phyloP scores from a whole-genome alignment of 1,139 yeast genomes.

The Sugiyamaella castrensis region DNA sequence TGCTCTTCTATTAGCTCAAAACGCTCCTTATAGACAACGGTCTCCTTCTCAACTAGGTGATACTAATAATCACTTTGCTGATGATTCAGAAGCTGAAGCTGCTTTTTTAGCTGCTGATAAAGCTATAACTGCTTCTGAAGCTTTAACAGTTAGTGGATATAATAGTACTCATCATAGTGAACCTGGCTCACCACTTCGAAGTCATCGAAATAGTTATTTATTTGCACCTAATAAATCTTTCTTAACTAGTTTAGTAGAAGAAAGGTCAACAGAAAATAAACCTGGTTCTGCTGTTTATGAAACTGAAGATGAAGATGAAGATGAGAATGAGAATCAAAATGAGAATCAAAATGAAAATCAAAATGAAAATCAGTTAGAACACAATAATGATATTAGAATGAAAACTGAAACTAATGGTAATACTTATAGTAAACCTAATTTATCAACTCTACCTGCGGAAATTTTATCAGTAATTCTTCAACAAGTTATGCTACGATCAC shows the following conservation, averaged over 20 bases:
- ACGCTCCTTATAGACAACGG: background rate
- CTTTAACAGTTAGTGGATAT: slow-evolving; percentile 12
- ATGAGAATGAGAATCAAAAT: too few species aligned
- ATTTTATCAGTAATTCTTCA: slow-evolving; percentile 34
- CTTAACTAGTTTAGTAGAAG: slow-evolving; percentile 12
- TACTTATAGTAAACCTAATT: slow-evolving; percentile 9
- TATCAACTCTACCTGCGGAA: slow-evolving; percentile 35
- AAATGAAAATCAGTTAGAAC: too few species aligned
- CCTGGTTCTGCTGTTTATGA: slow-evolving; percentile 4
- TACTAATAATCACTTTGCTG: background rate
- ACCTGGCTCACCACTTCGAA: slow-evolving; percentile 14
- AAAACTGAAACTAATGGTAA: too few species aligned
- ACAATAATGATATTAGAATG: too few species aligned
- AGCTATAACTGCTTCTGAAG: slow-evolving; percentile 17
- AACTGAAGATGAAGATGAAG: slow-evolving; percentile 10
- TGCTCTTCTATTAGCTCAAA: background rate
- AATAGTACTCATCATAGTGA: slow-evolving; percentile 10
- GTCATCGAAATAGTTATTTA: slow-evolving; percentile 15
- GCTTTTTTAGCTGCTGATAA: slow-evolving; percentile 14
- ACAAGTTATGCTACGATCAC: slow-evolving; percentile 27
- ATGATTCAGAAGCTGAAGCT: slow-evolving; percentile 12
- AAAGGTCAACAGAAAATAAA: background rate
- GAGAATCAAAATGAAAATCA: too few species aligned
- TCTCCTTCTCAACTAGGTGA: background rate
- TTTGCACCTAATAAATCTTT: slow-evolving; percentile 15